These are phyloP conservation scores for Cryptococcus jaspeensis DNA, from an alignment of 1,284 basidiomycete genomes.

Conservation along the genomic window DNA sequence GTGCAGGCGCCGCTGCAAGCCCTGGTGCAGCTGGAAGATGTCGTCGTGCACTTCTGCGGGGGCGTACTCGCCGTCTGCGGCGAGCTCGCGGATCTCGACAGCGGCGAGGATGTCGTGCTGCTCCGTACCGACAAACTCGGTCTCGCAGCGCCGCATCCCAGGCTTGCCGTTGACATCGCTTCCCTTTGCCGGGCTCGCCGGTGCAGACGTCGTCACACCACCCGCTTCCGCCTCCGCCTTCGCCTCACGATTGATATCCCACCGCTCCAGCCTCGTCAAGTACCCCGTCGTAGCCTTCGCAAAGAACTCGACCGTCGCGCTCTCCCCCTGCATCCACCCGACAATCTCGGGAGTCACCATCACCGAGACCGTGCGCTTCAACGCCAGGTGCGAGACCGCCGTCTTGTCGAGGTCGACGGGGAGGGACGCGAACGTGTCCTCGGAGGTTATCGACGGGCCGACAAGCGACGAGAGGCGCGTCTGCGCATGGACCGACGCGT, in stretches of 20 bases:
- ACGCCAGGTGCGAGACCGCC: constrained; percentile 71
- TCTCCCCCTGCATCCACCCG: constrained; percentile 67
- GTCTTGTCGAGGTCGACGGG: constrained; percentile 70
- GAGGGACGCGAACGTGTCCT: constrained; percentile 77
- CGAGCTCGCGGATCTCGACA: constrained; percentile 83
- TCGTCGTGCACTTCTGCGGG: constrained; percentile 84
- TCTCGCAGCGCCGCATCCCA: constrained; percentile 85
- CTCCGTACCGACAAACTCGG: constrained; percentile 85
- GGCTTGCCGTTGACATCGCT: constrained; percentile 43
- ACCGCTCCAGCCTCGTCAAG: constrained; percentile 80
- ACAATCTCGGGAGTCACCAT: constrained; percentile 70
- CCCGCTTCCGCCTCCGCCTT: neutral
- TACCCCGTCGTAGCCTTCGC: constrained; percentile 76
- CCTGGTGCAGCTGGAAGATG: constrained; percentile 85
- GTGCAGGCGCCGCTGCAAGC: constrained; percentile 79
- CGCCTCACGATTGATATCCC: constrained; percentile 68
- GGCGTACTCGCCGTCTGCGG: constrained; percentile 75
- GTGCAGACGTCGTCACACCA: neutral
- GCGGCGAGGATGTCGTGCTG: constrained; percentile 83
- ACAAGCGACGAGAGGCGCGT: constrained; percentile 76
- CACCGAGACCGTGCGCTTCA: constrained; percentile 75
- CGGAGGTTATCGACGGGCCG: constrained; percentile 65
- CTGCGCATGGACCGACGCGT: constrained; percentile 78
- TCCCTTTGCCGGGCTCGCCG: constrained; percentile 14
- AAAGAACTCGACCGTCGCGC: constrained; percentile 84